phyloP scores from a whole-genome alignment of 345 rosid genomes.

The Salix udensis region DNA sequence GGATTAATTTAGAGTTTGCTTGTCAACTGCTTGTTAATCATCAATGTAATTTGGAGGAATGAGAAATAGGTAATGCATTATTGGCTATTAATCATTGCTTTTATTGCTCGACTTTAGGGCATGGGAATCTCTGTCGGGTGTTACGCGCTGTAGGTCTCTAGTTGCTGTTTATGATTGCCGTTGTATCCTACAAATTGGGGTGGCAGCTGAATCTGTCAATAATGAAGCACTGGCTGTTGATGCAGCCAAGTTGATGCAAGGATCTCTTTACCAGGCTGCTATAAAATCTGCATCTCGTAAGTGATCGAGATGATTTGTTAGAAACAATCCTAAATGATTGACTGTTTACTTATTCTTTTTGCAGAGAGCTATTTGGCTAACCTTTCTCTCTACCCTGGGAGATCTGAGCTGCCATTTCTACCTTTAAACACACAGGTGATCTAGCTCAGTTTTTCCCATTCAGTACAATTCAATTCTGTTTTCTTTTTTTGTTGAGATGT shows the following conservation, averaged over 20 bases:
- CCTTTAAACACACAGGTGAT: constrained; percentile 77
- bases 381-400: constrained; percentile 86
- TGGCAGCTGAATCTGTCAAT: constrained; percentile 54
- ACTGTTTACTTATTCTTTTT: constrained; percentile 6
- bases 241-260: constrained; percentile 56
- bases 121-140: constrained; percentile 71
- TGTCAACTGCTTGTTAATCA: background rate
- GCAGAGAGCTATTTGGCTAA: constrained; percentile 90
- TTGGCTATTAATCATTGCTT: background rate
- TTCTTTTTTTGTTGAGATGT: constrained; percentile 4
- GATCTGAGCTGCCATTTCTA: constrained; percentile 79
- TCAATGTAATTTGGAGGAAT: background rate
- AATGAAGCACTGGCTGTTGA: constrained; percentile 43
- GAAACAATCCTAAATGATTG: background rate
- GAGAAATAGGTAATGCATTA: background rate
- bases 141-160: constrained; percentile 71
- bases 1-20: background rate
- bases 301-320: constrained; percentile 18
- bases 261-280: constrained; percentile 62
- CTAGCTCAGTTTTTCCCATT: constrained; percentile 1
- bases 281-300: constrained; percentile 74
- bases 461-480: background rate
- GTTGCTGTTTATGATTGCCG: constrained; percentile 54
- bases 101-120: constrained; percentile 42
- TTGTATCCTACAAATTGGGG: constrained; percentile 69